Evolutionary conservation across 805 yeast genomes (phyloP).

Genomic region (Schwanniomyces polymorphus): DNA sequence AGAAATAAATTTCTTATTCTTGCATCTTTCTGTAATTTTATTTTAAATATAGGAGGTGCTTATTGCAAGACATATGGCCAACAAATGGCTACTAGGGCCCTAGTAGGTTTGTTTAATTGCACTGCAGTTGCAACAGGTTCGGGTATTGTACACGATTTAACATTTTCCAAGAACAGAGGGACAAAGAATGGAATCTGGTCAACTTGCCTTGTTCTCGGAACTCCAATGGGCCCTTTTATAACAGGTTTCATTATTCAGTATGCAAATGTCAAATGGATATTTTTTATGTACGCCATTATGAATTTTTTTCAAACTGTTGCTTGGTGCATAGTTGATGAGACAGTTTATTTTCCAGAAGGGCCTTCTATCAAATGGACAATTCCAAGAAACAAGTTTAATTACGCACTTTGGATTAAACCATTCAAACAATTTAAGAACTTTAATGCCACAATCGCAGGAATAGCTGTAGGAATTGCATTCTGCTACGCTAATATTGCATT

Average conservation of each 20-base stretch:
- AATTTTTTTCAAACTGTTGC: conserved; percentile 10
- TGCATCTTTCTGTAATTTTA: conserved; percentile 8
- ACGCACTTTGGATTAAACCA: background rate
- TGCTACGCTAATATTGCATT: conserved; percentile 20
- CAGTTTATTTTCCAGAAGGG: conserved; percentile 7
- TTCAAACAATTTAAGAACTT: background rate
- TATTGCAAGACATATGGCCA: conserved; percentile 9
- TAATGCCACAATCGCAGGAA: conserved; percentile 7
- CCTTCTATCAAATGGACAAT: conserved; percentile 2
- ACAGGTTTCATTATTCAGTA: conserved; percentile 12
- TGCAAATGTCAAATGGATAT: conserved; percentile 10
- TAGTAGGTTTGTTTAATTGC: conserved; percentile 9
- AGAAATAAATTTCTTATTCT: conserved; percentile 9
- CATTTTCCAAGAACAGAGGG: conserved; percentile 14
- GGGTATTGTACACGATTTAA: conserved; percentile 11
- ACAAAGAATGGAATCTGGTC: conserved; percentile 16
- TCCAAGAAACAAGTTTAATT: conserved; percentile 3
- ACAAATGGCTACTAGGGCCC: conserved; percentile 12
- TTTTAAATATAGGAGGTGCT: conserved; percentile 12
- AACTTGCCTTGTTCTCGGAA: conserved; percentile 12
- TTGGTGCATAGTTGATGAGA: conserved; percentile 9
- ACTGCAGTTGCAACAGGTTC: conserved; percentile 14
- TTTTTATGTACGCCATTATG: conserved; percentile 11
- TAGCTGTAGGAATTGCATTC: conserved; percentile 18
- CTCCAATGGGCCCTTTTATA: conserved; percentile 15